A percentile compares a stretch with the other conserved stretches of the same genome.
Evolutionary conservation across 2,329 filamentous ascomycete species (phyloP).

Genomic region (Shiraia bambusicola): DNA sequence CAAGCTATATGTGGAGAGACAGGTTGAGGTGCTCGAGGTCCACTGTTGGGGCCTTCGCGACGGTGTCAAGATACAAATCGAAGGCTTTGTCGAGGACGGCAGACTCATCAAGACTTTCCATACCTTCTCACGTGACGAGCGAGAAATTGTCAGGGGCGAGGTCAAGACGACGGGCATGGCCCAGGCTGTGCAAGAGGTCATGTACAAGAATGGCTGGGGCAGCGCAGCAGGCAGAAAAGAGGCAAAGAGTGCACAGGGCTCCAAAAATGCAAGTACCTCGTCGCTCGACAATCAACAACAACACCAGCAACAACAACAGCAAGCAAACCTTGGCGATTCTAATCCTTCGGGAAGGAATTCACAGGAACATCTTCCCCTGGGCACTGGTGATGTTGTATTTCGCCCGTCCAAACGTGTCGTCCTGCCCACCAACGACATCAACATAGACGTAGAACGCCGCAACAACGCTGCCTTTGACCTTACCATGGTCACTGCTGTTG

Average conservation of each 20-base stretch:
- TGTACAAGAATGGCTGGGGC: slow-evolving; percentile 42
- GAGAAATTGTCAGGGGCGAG: slow-evolving; percentile 64
- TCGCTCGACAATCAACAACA: slow-evolving; percentile 14
- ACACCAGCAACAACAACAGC: slow-evolving; percentile 3
- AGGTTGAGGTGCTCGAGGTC: slow-evolving; percentile 82
- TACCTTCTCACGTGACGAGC: slow-evolving; percentile 72
- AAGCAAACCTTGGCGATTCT: slow-evolving; percentile 15
- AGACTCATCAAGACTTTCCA: slow-evolving; percentile 83
- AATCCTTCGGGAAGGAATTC: slow-evolving; percentile 18
- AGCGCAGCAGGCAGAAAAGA: slow-evolving; percentile 27
- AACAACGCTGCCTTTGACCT: slow-evolving; percentile 75
- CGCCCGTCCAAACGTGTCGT: slow-evolving; percentile 68
- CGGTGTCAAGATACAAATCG: slow-evolving; percentile 83
- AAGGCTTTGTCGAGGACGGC: slow-evolving; percentile 86
- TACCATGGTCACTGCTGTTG: slow-evolving; percentile 88
- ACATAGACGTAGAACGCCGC: slow-evolving; percentile 83
- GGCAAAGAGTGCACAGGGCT: slow-evolving; percentile 14
- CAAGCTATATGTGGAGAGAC: slow-evolving; percentile 79
- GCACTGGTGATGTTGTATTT: slow-evolving; percentile 72
- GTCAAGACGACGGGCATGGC: slow-evolving; percentile 47
- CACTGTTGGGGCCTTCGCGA: slow-evolving; percentile 86
- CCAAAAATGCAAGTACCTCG: slow-evolving; percentile 22
- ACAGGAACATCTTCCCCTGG: slow-evolving; percentile 50
- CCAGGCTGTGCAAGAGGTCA: slow-evolving; percentile 49
- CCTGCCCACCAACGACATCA: slow-evolving; percentile 80